Evolutionary conservation across 352 stramenopile genomes (phyloP).

Genomic region (Globisporangium paroecandrum): DNA sequence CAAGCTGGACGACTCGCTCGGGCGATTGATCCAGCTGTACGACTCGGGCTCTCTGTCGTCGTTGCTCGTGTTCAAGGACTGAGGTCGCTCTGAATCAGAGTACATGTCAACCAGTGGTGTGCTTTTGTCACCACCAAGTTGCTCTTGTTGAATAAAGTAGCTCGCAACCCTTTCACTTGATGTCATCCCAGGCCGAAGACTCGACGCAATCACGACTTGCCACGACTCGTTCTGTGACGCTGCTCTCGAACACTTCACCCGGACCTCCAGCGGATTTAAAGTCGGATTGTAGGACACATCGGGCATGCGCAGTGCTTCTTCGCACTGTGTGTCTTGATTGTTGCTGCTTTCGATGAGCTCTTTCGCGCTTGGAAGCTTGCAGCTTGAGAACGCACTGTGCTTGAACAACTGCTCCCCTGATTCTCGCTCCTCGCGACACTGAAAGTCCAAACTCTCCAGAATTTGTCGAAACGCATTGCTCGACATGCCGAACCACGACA

Average conservation of each 20-base stretch:
- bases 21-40: conserved; percentile 8
- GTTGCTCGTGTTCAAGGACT: neutral
- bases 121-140: neutral
- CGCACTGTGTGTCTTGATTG: neutral
- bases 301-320: conserved; percentile 26
- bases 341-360: neutral
- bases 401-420: neutral
- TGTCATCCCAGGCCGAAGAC: conserved; percentile 20
- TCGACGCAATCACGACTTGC: conserved; percentile 39
- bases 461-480: conserved; percentile 1
- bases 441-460: conserved; percentile 7
- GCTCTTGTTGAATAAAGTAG: conserved; percentile 5
- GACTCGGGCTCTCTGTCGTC: conserved; percentile 9
- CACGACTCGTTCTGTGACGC: conserved; percentile 19
- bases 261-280: conserved; percentile 54
- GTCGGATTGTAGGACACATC: conserved; percentile 32
- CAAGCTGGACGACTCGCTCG: conserved; percentile 35
- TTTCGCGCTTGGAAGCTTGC: neutral
- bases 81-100: neutral
- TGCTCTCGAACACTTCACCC: conserved; percentile 30
- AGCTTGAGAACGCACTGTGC: conserved; percentile 9
- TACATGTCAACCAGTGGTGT: neutral
- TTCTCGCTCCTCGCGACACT: neutral
- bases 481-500: neutral
- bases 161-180: conserved; percentile 6